These are phyloP conservation scores for Eutrema japonicum DNA, from an alignment of 345 rosid genomes.

Conservation along the genomic window DNA sequence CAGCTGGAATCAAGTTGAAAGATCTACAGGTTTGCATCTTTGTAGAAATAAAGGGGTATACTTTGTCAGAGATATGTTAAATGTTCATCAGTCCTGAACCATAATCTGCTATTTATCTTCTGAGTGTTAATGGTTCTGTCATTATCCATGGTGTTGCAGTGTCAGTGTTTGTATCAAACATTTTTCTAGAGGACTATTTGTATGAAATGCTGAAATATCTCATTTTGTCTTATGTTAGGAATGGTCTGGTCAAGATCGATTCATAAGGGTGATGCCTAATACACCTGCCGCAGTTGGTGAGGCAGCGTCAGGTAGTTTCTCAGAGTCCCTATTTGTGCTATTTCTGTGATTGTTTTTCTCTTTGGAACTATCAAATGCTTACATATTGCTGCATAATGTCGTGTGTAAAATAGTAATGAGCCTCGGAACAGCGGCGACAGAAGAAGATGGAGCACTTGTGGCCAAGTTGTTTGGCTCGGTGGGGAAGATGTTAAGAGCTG, in stretches of 20 bases:
- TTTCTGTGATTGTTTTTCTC: background rate
- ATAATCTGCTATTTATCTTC: background rate
- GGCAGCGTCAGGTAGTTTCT: constrained; percentile 73
- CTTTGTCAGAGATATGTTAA: background rate
- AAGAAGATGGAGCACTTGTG: constrained; percentile 76
- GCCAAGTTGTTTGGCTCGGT: constrained; percentile 73
- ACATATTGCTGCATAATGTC: background rate
- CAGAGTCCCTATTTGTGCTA: background rate
- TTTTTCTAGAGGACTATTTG: background rate
- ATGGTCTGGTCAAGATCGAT: constrained; percentile 83
- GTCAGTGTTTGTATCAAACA: background rate
- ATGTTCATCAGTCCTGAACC: background rate
- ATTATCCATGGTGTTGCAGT: constrained; percentile 9
- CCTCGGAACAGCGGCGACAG: constrained; percentile 75
- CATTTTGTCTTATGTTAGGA: constrained; percentile 48
- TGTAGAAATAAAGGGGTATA: background rate
- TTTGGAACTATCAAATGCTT: background rate
- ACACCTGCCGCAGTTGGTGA: constrained; percentile 89
- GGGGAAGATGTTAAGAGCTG: constrained; percentile 86
- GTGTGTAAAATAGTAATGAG: constrained; percentile 58
- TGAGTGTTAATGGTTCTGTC: background rate
- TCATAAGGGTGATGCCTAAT: constrained; percentile 91
- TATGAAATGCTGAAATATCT: constrained; percentile 2
- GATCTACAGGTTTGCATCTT: constrained; percentile 71
- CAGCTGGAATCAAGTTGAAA: constrained; percentile 80